Conservation (phyloP, 176 grass and related monocot genomes). For the Triticum turgidum region DNA sequence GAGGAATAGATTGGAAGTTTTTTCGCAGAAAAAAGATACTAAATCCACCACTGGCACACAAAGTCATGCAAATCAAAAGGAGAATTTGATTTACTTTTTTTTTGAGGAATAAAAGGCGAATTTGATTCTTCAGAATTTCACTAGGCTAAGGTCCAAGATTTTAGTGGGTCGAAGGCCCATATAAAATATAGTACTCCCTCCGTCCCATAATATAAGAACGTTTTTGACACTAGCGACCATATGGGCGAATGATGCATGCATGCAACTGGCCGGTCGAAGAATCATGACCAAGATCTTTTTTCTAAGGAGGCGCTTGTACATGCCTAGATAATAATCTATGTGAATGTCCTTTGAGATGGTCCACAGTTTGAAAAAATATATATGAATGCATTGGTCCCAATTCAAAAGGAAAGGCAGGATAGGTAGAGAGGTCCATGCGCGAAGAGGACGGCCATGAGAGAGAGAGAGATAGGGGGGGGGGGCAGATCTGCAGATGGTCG, state of each 20-base stretch:
- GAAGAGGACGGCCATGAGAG: constrained; percentile 6
- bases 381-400: constrained; percentile 1
- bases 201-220: no score
- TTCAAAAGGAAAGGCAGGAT: background rate
- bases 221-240: background rate
- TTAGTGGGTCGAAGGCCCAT: background rate
- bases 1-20: no score
- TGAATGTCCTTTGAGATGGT: constrained; percentile 14
- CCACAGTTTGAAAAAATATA: background rate
- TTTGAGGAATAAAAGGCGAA: no score
- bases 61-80: no score
- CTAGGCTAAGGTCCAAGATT: background rate
- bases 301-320: background rate
- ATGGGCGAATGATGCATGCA: background rate
- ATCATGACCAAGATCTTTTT: background rate
- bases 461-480: no score
- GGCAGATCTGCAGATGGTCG: no score
- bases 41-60: no score
- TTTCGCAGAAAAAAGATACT: no score
- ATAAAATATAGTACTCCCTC: background rate
- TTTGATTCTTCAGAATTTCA: background rate
- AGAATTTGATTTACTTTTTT: no score
- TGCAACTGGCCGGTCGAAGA: background rate
- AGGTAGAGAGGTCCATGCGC: background rate
- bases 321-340: constrained; percentile 4